Evolutionary conservation across 23 red algal genomes (phyloP), one percentile per base, ranked within the genome.

Genomic region (Gracilaria domingensis): DNA sequence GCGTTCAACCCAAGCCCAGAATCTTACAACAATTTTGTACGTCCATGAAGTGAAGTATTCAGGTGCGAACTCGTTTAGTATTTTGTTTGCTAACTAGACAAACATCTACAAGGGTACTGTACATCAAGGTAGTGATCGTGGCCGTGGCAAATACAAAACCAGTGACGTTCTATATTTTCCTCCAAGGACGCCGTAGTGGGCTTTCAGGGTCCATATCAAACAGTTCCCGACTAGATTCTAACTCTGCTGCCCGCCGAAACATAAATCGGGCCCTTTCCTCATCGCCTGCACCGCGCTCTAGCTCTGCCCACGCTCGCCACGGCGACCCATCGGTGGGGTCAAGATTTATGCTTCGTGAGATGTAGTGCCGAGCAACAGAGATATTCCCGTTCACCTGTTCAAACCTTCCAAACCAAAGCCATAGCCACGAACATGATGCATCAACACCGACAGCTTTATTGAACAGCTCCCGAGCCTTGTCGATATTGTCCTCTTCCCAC

Each of bases 301-400:
- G 61, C 44, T 94, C 88, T 11, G 91, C 91, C 96, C 96, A 98
- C 0, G 82, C 86, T 42, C 87, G 82, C 96, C 96, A 98, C 12
- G 88, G 86, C 34, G 83, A 91, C 8, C 84, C 75, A 74, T 95
- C 91, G n/a, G 56, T 84, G 25, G 96, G 91, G 47, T 94, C 75
- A 18, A 94, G 87, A 75, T 98, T 98, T 67, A 95, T 91, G 66
- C 92, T 94, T 29, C 96, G 88, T n/a, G 92, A 79, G 42, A 94
- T 95, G 85, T 95, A 98, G 61, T 98, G 96, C 23, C 88, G 83
- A 53, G 95, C 95, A 13, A 83, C 37, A 37, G 81, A 86, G 45
- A 88, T 32, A 32, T 81, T 81, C 44, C 83, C 73, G 54, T 88
- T 70, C 32, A 83, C 83, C 34, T 67, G 51, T 67, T 94, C 92